A percentile compares a stretch with the other conserved stretches of the same genome.
These are phyloP conservation scores for Paramicrosporidium saccamoebae DNA, from an alignment of 371 early-diverging fungal genomes.

Conservation along the genomic window DNA sequence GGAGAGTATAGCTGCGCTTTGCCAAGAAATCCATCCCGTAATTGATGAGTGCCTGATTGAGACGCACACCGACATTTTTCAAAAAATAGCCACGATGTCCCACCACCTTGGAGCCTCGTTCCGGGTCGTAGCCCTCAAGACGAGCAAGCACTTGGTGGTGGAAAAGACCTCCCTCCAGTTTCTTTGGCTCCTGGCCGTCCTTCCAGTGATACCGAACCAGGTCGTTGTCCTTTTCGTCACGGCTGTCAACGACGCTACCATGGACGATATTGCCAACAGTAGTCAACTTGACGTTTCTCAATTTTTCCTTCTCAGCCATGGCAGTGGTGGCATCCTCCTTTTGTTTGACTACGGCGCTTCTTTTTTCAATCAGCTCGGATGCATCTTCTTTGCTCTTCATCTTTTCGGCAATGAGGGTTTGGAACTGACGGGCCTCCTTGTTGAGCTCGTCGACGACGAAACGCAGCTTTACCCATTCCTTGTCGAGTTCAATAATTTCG, in stretches of 20 bases:
- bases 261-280: constrained; percentile 89
- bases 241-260: constrained; percentile 49
- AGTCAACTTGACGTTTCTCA: constrained; percentile 24
- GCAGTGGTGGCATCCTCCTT: constrained; percentile 24
- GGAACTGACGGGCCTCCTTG: constrained; percentile 57
- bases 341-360: constrained; percentile 24
- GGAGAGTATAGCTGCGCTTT: constrained; percentile 54
- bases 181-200: constrained; percentile 10
- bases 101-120: constrained; percentile 76
- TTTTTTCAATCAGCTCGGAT: constrained; percentile 25
- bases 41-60: constrained; percentile 79
- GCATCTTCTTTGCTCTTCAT: constrained; percentile 79
- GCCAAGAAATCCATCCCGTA: constrained; percentile 90
- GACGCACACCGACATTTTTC: constrained; percentile 71
- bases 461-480: constrained; percentile 56
- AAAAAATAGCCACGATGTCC: constrained; percentile 98
- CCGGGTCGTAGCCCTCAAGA: constrained; percentile 70
- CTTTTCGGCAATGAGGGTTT: constrained; percentile 61
- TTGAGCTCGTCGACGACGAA: constrained; percentile 61
- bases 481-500: constrained; percentile 56
- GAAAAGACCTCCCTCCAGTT: constrained; percentile 29
- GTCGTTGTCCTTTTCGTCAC: constrained; percentile 65
- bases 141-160: constrained; percentile 78
- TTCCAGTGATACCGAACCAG: constrained; percentile 30
- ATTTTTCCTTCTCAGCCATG: constrained; percentile 30